Conservation (phyloP, 805 yeast species). For the Kuraishia borneana region DNA sequence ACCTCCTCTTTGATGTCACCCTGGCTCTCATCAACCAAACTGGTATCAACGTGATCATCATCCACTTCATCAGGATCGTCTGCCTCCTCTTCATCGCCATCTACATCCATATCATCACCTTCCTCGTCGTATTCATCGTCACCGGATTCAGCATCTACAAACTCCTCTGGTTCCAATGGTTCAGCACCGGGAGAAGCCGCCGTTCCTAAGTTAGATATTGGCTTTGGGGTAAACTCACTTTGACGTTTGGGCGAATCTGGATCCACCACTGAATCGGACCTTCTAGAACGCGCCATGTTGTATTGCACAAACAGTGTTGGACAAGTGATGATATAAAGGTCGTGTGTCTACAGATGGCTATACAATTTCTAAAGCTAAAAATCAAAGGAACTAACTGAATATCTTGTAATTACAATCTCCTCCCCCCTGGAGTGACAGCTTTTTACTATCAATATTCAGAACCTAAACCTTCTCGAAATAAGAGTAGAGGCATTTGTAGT, state of each 20-base stretch:
- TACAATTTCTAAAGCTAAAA: too few relatives aligned
- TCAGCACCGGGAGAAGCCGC: neutral
- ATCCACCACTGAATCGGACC: too few relatives aligned
- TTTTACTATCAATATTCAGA: neutral
- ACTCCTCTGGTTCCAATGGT: neutral
- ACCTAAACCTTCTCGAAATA: constrained; percentile 35
- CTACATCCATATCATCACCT: neutral
- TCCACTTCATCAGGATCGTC: constrained; percentile 2
- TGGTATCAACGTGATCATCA: too few relatives aligned
- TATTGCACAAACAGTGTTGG: too few relatives aligned
- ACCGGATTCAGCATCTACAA: neutral
- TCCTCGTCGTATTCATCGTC: constrained; percentile 2
- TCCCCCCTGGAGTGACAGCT: constrained; percentile 1
- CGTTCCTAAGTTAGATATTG: neutral
- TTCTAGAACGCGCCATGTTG: too few relatives aligned
- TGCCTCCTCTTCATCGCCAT: constrained; percentile 1
- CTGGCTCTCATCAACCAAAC: constrained; percentile 14
- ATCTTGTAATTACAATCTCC: too few relatives aligned
- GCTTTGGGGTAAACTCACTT: too few relatives aligned
- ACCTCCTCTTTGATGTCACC: constrained; percentile 15
- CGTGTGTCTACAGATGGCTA: too few relatives aligned
- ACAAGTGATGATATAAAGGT: too few relatives aligned
- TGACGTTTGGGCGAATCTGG: too few relatives aligned
- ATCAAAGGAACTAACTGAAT: too few relatives aligned
- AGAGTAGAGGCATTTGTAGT: constrained; percentile 62